Percentiles rank a stretch among this genome's conserved stretches.
Evolutionary conservation across 2,329 filamentous ascomycete genomes (phyloP).

Genomic region (Fusarium aywerte): DNA sequence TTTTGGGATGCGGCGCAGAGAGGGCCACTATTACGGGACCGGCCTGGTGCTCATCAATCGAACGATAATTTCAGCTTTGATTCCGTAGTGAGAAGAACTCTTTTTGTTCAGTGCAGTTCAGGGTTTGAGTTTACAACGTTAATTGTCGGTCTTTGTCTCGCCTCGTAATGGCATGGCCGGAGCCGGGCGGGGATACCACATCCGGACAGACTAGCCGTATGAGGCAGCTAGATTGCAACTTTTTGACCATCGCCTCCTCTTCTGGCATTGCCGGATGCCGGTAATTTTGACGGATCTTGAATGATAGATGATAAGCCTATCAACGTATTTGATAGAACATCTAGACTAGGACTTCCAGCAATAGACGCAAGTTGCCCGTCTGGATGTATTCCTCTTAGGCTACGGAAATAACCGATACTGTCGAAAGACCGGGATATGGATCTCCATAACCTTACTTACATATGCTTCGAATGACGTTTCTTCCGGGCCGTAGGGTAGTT

Average conservation of each 20-base stretch:
- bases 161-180: constrained; percentile 27
- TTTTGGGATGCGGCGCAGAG: constrained; percentile 30
- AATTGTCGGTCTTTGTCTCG: constrained; percentile 7
- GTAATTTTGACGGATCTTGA: constrained; percentile 22
- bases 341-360: neutral
- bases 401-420: neutral
- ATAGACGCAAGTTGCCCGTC: constrained; percentile 7
- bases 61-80: constrained; percentile 18
- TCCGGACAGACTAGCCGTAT: constrained; percentile 44
- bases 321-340: neutral
- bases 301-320: constrained; percentile 3
- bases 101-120: constrained; percentile 17
- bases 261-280: constrained; percentile 23
- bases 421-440: neutral
- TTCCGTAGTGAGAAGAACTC: constrained; percentile 8
- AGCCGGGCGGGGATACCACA: constrained; percentile 24
- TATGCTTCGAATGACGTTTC: neutral
- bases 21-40: constrained; percentile 36
- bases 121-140: constrained; percentile 15
- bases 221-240: constrained; percentile 49
- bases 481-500: neutral
- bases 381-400: neutral
- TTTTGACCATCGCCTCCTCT: constrained; percentile 5
- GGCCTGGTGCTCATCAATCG: constrained; percentile 22
- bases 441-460: neutral